Base-by-base conservation (phyloP, 2,329 filamentous ascomycete species). In the Calonectria hawksworthii region DNA sequence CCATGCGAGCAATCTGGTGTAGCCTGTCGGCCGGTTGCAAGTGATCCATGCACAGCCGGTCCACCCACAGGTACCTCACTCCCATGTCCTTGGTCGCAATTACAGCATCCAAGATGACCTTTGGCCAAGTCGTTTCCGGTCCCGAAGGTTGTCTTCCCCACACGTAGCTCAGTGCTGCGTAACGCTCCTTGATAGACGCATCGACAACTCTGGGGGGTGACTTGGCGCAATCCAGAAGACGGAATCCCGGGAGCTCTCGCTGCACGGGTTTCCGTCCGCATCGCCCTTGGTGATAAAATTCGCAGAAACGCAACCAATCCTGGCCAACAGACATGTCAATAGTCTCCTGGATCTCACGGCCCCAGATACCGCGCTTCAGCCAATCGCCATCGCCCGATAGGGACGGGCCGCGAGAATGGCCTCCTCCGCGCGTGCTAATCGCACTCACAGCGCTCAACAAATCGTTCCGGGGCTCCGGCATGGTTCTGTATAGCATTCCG, bases 11-110 rank as follows among this genome's bases (percentile, higher is more conserved):
- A 30, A 86, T 80, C 36, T 87, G 84, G 3, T 76, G 74, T 34
- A 74, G 75, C 26, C 82, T 81, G 52, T 83, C 80, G 2, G 81
- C 75, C 0, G 78, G 75, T 3, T 71, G 73, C 2, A 75, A 23
- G 8, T 79, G 75, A 41, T 82, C 79, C 41, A 86, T 83, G 56
- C 86, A 87, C 2, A 84, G 79, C 32, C 80, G 77, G 70, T 86
- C 85, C 2, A 87, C 81, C 86, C 86, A 87, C 3, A 87, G 79
- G 68, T 86, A 85, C 7, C 80, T 74, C 11, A 84, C 74, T 0
- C 84, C 84, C 9, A 87, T 76, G 3, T 80, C 74, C 13, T 76
- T 80, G 0, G 83, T 82, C 8, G 84, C 84, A 2, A 74, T 70
- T 10, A 83, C 81, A 13, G 84, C 82, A 38, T 85, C 83, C 71